Evolutionary conservation across 495 filamentous ascomycete genomes (phyloP), one percentile per base, ranked within the genome.

Genomic region (Trypethelium eluteriae): DNA sequence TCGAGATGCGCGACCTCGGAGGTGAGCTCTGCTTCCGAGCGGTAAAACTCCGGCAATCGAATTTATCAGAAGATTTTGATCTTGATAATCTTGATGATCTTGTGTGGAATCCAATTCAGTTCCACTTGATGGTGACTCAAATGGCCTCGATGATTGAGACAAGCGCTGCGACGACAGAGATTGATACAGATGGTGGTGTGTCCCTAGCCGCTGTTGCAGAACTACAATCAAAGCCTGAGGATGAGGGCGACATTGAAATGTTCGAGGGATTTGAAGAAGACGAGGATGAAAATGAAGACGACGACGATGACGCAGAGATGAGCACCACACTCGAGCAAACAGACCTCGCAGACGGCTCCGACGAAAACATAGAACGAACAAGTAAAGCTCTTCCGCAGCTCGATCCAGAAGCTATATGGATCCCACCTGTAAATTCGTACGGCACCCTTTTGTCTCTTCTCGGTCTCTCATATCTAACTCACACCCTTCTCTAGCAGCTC

Each of bases 351-450:
- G 53, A 34, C 25, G 25, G 53, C 32, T 7, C 53, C 34, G 53
- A 59, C 25, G 53, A 59, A 59, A 59, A 59, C 32, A 59, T 59
- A 35, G 53, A 59, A 59, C 34, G 32, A 59, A 4, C 53, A 59
- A 36, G 53, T 14, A 3, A 59, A 59, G 53, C 53, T 34, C 53
- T 59, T 1, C 53, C 53, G 10, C 53, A 59, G 18, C 32, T 59
- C 5, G 53, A 59, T 14, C 53, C 53, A 59, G 53, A 59, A 36
- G 53, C 53, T 59, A 59, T 32, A 34, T 59, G 53, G 53, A 59
- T 59, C 3, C 53, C 53, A 36, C 53, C 53, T 3, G 11, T 6
- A 59, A 32, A 59, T 18, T 59, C 53, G 53, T 59, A 59, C 53
- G 53, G 6, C 53, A 0, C 32, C 32, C 32, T 36, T 18, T 14